Evolutionary conservation across 345 rosid genomes (phyloP), one percentile per base, ranked within the genome.

Genomic region (Nasturtium officinale): DNA sequence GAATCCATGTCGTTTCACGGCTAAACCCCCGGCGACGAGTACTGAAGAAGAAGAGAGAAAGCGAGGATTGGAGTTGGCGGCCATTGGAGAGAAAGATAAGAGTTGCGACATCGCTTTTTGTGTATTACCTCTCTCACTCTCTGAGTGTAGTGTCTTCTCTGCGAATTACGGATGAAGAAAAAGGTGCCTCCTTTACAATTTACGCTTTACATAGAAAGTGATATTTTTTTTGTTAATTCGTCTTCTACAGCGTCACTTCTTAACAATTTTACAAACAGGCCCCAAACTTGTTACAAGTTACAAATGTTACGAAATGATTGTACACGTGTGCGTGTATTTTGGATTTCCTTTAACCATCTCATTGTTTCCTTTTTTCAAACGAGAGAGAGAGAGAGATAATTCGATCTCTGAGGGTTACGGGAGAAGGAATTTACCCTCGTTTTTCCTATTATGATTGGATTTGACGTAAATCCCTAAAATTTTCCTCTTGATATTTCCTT

Each of bases 101-200:
- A 74, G 76, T 66, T 69, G 77, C 62, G 55, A 68, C 81, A 78
- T 78, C 53, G 67, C 12, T 48, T 57, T 20, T 7, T 37, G 47
- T 59, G 12, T 37, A 29, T 59, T 58, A 25, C 23, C 38, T 32
- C 29, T 59, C 51, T 46, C 2, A 23, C 2, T 23, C 25, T n/a
- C 42, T 43, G 51, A 17, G 23, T 60, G 8, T n/a, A 5, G 11
- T 21, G 15, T 25, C 67, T 45, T 33, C 74, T 54, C 61, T 32
- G 21, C 9, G 47, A 33, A 25, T 54, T 47, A 56, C 55, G 23
- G 40, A 54, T 50, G 65, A 73, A 21, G 25, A 65, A 72, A 72
- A 72, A 62, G 46, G 53, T 33, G 61, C 55, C 62, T 61, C 68
- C 46, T 72, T 61, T 29, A 25, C 33, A 59, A 26, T n/a, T n/a